phyloP scores from a whole-genome alignment of 139 green algal genomes.

The Haematococcus lacustris region DNA sequence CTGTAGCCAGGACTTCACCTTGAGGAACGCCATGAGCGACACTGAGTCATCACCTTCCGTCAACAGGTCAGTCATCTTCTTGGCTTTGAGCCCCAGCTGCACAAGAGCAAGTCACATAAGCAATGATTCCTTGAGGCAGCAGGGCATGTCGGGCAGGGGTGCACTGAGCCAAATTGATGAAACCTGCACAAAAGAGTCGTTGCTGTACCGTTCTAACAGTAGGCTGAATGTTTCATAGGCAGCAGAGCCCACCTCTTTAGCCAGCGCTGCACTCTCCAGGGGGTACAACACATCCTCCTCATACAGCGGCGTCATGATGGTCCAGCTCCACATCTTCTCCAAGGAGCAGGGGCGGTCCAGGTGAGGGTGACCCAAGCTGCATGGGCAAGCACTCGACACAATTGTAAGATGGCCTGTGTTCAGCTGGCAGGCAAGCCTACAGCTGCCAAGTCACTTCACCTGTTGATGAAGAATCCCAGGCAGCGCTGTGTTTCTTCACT shows the following conservation, averaged over 20 bases:
- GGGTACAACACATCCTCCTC: constrained; percentile 51
- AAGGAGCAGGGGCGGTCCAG: constrained; percentile 41
- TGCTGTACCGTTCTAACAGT: too few relatives aligned
- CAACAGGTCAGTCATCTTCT: constrained; percentile 42
- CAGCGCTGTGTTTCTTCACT: constrained; percentile 62
- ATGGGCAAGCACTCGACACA: not conserved
- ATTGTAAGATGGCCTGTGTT: not conserved
- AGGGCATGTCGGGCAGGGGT: too few relatives aligned
- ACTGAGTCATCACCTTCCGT: constrained; percentile 37
- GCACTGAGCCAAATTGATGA: too few relatives aligned
- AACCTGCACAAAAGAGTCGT: too few relatives aligned
- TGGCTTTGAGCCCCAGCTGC: constrained; percentile 21
- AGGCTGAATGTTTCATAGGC: not conserved
- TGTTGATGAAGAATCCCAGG: constrained; percentile 69
- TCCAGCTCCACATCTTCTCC: constrained; percentile 60
- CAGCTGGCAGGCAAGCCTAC: too few relatives aligned
- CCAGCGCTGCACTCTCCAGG: constrained; percentile 17
- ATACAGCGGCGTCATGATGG: constrained; percentile 66
- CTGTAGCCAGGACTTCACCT: too few relatives aligned
- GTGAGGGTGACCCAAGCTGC: constrained; percentile 11
- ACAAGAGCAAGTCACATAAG: not conserved
- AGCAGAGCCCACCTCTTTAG: constrained; percentile 8
- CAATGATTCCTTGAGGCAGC: not conserved
- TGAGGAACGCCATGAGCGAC: constrained; percentile 38
- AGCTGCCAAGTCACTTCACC: too few relatives aligned